Conservation (phyloP, 2,329 filamentous ascomycete genomes). For the Fonsecaea pugnacius region DNA sequence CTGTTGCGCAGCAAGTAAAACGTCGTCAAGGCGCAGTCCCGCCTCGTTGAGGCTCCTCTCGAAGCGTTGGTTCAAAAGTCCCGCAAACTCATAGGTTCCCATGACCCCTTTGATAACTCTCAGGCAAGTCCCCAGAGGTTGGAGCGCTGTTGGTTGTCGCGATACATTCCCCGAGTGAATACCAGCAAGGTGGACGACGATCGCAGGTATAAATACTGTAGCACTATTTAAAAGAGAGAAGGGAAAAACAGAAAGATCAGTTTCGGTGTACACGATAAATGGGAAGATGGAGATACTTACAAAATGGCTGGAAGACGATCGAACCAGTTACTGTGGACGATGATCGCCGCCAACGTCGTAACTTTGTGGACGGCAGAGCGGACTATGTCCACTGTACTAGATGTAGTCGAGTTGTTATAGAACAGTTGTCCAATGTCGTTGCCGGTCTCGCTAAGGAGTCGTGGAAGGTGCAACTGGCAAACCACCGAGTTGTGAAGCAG, state of each 20-base stretch:
- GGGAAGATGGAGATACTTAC: neutral
- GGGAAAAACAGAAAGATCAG: neutral
- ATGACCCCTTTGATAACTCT: neutral
- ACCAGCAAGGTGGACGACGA: neutral
- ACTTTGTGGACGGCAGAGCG: neutral
- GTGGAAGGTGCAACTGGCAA: neutral
- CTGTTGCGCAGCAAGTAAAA: neutral
- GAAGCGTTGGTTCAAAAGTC: neutral
- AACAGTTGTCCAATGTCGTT: neutral
- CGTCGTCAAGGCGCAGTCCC: neutral
- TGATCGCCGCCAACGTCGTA: neutral
- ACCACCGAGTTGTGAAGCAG: neutral
- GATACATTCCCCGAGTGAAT: neutral
- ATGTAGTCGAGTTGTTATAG: neutral
- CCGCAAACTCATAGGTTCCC: neutral
- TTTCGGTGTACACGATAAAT: neutral
- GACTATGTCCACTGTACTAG: neutral
- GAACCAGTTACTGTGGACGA: neutral
- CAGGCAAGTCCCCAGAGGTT: neutral
- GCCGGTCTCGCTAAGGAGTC: neutral
- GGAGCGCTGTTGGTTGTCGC: neutral
- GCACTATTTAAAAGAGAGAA: too few species aligned
- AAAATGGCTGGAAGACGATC: neutral
- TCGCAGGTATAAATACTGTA: neutral
- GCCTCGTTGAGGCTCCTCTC: neutral